Conservation (phyloP, 495 filamentous ascomycete species). For the Annulohypoxylon stygium region DNA sequence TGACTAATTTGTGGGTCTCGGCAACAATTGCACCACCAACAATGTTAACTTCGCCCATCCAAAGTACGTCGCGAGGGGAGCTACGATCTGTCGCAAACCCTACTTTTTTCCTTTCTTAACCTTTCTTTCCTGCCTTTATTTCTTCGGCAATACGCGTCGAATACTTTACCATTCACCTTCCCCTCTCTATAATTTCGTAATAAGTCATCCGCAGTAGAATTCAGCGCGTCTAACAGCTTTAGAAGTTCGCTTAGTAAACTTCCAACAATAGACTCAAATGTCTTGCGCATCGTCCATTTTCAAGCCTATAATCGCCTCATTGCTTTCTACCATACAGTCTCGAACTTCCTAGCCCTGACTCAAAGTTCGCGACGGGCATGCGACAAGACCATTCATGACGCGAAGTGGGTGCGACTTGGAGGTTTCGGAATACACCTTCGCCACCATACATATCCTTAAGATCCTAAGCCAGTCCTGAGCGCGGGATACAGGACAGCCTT, state of each 20-base stretch:
- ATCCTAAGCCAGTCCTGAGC: neutral
- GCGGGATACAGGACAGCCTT: conserved; percentile 11
- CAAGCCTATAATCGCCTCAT: conserved; percentile 4
- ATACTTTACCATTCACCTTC: neutral
- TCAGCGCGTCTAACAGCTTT: conserved; percentile 32
- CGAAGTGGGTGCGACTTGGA: conserved; percentile 43
- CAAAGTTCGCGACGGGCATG: conserved; percentile 37
- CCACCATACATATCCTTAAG: conserved; percentile 12
- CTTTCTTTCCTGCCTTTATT: conserved; percentile 13
- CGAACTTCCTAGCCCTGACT: neutral
- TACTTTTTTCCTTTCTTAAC: conserved; percentile 11
- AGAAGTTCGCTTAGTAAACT: conserved; percentile 15
- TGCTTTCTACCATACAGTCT: neutral
- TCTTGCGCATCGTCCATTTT: conserved; percentile 28
- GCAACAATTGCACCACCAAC: conserved; percentile 28
- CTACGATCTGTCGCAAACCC: conserved; percentile 7
- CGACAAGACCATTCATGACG: conserved; percentile 44
- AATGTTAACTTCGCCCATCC: conserved; percentile 19
- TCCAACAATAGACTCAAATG: conserved; percentile 39
- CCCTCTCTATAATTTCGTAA: conserved; percentile 1
- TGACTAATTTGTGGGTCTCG: conserved; percentile 37
- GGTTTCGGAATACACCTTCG: conserved; percentile 35
- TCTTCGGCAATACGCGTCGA: conserved; percentile 37
- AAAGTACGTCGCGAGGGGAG: conserved; percentile 7
- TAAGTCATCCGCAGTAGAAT: neutral